Evolutionary conservation across 2,329 filamentous ascomycete genomes (phyloP), one percentile per base, ranked within the genome.

Genomic region (Colletotrichum cordylinicola): DNA sequence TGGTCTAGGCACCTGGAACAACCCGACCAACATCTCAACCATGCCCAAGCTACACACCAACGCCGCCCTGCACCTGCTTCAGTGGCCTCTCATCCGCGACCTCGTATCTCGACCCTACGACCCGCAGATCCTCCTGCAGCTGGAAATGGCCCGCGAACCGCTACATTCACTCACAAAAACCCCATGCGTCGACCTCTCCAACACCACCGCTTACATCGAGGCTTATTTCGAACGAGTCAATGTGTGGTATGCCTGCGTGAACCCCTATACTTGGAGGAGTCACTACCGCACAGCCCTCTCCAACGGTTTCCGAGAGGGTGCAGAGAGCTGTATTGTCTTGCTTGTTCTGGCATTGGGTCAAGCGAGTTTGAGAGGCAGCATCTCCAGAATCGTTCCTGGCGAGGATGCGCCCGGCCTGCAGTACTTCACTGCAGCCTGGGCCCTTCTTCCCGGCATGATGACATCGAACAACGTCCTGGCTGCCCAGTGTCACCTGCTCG

Each of bases 31-130:
- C 83, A 95, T 96, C 78, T 96, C 94, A 4, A 95, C 94, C 31
- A 96, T 96, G 94, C 95, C 95, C 27, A 96, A 95, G 84, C 89
- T 94, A 18, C 95, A 96, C 83, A 96, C 94, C 1, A 96, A 95
- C 75, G 94, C 94, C 8, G 94, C 94, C 2, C 86, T 96, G 79
- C 93, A 96, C 82, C 86, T 96, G 24, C 87, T 96, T 8, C 94
- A 96, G 80, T 96, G 94, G 91, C 95, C 94, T 15, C 87, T 96
- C 78, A 96, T 96, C 78, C 90, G 94, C 64, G 93, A 96, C 80
- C 87, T 97, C 27, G 93, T 96, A 10, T 93, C 93, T 33, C 90
- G 92, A 39, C 93, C 93, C 4, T 96, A 96, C 82, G 94, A 96
- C 80, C 94, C 94, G 4, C 94, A 96, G 81, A 94, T 95, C n/a